A percentile compares a stretch with the other conserved stretches of the same genome.
These are phyloP conservation scores for Chaetomium strumarium DNA, from an alignment of 2,329 filamentous ascomycete species.

Conservation along the genomic window DNA sequence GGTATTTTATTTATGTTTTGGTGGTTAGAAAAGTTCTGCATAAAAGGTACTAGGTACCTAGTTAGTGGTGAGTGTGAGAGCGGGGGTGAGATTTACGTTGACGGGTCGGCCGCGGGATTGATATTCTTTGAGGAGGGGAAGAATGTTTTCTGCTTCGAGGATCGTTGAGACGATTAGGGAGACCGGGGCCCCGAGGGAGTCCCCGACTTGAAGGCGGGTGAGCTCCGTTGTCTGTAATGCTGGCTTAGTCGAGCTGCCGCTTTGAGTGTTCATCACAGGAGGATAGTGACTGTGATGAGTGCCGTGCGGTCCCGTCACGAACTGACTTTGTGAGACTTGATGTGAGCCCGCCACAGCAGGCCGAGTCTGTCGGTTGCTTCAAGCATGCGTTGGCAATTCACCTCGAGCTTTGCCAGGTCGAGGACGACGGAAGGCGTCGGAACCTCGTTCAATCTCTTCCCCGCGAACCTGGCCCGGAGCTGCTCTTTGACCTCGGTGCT, in stretches of 20 bases:
- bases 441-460: slow-evolving; percentile 53
- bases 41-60: too few relatives aligned
- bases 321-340: slow-evolving; percentile 75
- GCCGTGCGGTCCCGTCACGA: neutral
- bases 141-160: slow-evolving; percentile 63
- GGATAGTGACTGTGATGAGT: neutral
- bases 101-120: slow-evolving; percentile 46
- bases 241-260: neutral
- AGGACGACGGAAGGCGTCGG: slow-evolving; percentile 63
- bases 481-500: slow-evolving; percentile 28
- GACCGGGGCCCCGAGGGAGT: slow-evolving; percentile 38
- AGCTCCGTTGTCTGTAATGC: slow-evolving; percentile 23
- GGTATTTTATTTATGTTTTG: neutral
- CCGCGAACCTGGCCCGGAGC: slow-evolving; percentile 45
- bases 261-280: too few relatives aligned
- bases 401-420: slow-evolving; percentile 58
- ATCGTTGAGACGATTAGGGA: slow-evolving; percentile 69
- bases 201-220: slow-evolving; percentile 60
- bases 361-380: slow-evolving; percentile 52
- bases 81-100: slow-evolving; percentile 43
- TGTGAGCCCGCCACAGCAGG: slow-evolving; percentile 67
- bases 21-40: too few relatives aligned
- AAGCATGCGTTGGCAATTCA: slow-evolving; percentile 69
- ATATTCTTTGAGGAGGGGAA: slow-evolving; percentile 55
- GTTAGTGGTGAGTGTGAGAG: slow-evolving; percentile 8